phyloP scores from a whole-genome alignment of 306 rosid species.

The Parietaria judaica region DNA sequence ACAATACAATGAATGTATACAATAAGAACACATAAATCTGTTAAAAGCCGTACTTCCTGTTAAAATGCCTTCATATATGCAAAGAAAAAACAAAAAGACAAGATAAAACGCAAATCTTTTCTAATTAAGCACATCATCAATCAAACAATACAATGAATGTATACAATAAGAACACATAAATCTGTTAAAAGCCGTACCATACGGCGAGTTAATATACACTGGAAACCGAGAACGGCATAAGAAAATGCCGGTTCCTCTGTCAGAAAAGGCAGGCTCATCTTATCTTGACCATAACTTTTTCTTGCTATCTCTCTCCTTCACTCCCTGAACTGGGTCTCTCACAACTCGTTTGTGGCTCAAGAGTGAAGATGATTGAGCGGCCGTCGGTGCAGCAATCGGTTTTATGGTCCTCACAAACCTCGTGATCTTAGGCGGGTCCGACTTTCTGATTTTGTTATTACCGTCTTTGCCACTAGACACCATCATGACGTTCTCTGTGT shows the following conservation, averaged over 20 bases:
- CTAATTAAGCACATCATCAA: no score
- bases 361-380: slow-evolving; percentile 39
- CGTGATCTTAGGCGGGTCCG: slow-evolving; percentile 64
- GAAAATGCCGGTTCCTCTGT: slow-evolving; percentile 10
- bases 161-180: neutral
- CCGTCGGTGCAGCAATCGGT: slow-evolving; percentile 20
- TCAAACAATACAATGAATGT: no score
- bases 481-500: slow-evolving; percentile 42
- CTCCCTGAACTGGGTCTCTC: slow-evolving; percentile 58
- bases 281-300: slow-evolving; percentile 78
- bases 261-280: neutral
- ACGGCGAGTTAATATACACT: neutral
- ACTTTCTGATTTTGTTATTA: slow-evolving; percentile 49
- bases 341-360: slow-evolving; percentile 40
- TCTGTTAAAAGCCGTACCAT: neutral
- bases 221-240: slow-evolving; percentile 3
- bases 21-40: no score
- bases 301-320: slow-evolving; percentile 58
- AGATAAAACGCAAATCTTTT: no score
- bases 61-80: no score
- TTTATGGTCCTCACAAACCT: slow-evolving; percentile 43
- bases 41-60: no score
- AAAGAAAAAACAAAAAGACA: no score
- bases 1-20: no score
- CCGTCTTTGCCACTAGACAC: slow-evolving; percentile 25